Evolutionary conservation across 2,329 filamentous ascomycete species (phyloP).

Genomic region (Alternaria arborescens): DNA sequence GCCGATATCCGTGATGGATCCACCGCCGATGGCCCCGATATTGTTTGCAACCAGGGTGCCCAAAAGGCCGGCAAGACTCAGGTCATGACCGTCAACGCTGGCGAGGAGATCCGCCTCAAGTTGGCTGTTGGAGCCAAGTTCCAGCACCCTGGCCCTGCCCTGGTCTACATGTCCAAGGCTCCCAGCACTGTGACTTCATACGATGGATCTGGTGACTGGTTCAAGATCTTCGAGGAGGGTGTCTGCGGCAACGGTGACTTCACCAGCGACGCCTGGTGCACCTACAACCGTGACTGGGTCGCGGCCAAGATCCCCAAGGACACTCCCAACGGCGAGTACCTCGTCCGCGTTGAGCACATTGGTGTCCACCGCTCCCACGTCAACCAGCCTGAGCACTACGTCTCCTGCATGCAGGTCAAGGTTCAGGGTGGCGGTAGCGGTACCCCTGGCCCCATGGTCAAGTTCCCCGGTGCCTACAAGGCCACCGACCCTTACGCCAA

Average conservation of each 20-base stretch:
- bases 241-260: constrained; percentile 30
- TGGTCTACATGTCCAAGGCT: constrained; percentile 43
- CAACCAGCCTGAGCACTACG: constrained; percentile 54
- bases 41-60: constrained; percentile 36
- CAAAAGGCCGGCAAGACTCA: constrained; percentile 27
- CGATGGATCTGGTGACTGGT: constrained; percentile 40
- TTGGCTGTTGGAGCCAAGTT: constrained; percentile 34
- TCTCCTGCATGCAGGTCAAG: constrained; percentile 54
- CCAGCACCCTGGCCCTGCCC: constrained; percentile 34
- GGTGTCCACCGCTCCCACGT: constrained; percentile 40
- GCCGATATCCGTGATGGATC: constrained; percentile 33
- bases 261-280: constrained; percentile 33
- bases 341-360: constrained; percentile 57
- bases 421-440: constrained; percentile 48
- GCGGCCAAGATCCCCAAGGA: constrained; percentile 49
- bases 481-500: constrained; percentile 33
- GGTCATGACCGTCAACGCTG: constrained; percentile 32
- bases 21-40: constrained; percentile 31
- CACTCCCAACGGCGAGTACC: constrained; percentile 55
- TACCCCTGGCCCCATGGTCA: constrained; percentile 45
- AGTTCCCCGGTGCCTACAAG: constrained; percentile 46
- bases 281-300: constrained; percentile 32
- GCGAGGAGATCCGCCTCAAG: constrained; percentile 29
- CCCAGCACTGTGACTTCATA: constrained; percentile 29
- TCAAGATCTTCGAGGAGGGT: constrained; percentile 41